These are phyloP conservation scores for Ascoidea asiatica DNA, from an alignment of 805 yeast genomes.

Conservation along the genomic window DNA sequence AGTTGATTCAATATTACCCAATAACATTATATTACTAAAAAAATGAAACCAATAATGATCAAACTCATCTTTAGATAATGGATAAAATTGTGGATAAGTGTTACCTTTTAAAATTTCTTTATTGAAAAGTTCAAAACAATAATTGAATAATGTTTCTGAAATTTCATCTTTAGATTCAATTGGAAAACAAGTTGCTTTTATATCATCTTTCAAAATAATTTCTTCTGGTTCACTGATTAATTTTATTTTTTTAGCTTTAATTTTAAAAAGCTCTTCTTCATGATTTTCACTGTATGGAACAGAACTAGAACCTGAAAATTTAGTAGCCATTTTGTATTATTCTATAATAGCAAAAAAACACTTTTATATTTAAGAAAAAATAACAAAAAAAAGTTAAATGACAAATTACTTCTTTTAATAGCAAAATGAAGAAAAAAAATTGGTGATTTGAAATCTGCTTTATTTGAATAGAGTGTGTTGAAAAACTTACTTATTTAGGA, in stretches of 20 bases:
- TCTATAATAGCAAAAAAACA: no score
- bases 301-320: not conserved
- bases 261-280: slow-evolving; percentile 1
- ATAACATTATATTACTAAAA: slow-evolving; percentile 53
- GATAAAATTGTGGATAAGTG: slow-evolving; percentile 54
- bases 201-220: slow-evolving; percentile 28
- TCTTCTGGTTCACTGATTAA: slow-evolving; percentile 23
- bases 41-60: slow-evolving; percentile 51
- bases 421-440: no score
- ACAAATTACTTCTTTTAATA: no score
- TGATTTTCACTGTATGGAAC: not conserved
- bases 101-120: slow-evolving; percentile 55
- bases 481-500: no score
- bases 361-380: no score
- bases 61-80: slow-evolving; percentile 34
- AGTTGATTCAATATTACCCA: slow-evolving; percentile 19
- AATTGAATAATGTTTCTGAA: slow-evolving; percentile 35
- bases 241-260: not conserved
- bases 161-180: slow-evolving; percentile 32
- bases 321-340: no score
- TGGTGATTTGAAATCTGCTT: no score
- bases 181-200: slow-evolving; percentile 48
- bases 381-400: no score
- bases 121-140: slow-evolving; percentile 41
- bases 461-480: no score